Conservation (phyloP, 768 basidiomycete species). For the Russula sp. region DNA sequence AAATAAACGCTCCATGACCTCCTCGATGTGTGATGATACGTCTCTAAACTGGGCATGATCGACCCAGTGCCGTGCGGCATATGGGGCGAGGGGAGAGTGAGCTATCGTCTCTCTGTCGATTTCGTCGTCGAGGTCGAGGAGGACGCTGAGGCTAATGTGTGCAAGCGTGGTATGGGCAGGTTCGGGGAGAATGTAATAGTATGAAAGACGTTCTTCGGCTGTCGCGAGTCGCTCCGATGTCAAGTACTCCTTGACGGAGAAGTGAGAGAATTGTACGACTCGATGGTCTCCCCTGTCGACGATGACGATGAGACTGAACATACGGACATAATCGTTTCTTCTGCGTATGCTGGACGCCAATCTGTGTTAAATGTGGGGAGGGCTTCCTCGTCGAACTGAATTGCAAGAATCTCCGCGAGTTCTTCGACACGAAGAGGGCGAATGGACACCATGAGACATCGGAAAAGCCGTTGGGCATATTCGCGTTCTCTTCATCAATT, state of each 20-base stretch:
- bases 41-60: neutral
- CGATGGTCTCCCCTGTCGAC: neutral
- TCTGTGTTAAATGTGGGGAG: neutral
- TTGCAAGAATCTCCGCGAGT: constrained; percentile 15
- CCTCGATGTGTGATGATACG: neutral
- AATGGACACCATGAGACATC: constrained; percentile 1
- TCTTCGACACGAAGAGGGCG: constrained; percentile 13
- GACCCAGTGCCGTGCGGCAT: constrained; percentile 21
- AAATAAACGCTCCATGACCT: constrained; percentile 5
- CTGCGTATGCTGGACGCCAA: neutral
- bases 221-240: constrained; percentile 8
- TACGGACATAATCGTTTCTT: too few relatives aligned
- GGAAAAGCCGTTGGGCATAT: constrained; percentile 6
- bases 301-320: too few relatives aligned
- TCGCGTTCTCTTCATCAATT: neutral
- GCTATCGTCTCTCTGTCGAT: neutral
- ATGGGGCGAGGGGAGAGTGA: neutral
- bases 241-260: constrained; percentile 22
- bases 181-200: constrained; percentile 10
- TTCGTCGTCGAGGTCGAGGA: constrained; percentile 12
- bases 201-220: neutral
- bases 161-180: constrained; percentile 14
- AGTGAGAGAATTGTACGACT: too few relatives aligned
- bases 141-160: neutral
- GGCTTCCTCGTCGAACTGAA: neutral